phyloP scores from a whole-genome alignment of 768 basidiomycete species.

The Trametes cubensis region DNA sequence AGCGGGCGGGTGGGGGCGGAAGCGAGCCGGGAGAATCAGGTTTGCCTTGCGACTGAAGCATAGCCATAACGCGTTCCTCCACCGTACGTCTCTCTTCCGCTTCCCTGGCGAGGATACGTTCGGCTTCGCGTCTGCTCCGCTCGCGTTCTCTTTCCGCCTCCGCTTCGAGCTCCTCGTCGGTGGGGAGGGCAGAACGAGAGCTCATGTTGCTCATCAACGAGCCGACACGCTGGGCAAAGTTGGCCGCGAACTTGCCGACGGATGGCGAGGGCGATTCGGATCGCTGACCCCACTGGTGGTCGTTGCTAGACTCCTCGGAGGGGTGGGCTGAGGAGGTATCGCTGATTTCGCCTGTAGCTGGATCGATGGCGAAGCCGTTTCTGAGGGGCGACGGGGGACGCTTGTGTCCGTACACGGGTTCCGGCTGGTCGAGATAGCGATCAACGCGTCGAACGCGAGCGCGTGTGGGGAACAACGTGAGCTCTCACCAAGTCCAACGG shows the following conservation, averaged over 20 bases:
- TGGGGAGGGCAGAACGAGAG: conserved; percentile 46
- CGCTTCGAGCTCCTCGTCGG: conserved; percentile 81
- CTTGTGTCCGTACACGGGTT: conserved; percentile 46
- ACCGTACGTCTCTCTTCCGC: conserved; percentile 61
- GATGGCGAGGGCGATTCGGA: conserved; percentile 71
- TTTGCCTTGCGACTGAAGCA: conserved; percentile 55
- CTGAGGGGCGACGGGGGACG: conserved; percentile 76
- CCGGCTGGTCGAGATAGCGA: conserved; percentile 38
- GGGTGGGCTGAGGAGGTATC: conserved; percentile 34
- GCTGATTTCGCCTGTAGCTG: conserved; percentile 50
- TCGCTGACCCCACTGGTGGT: conserved; percentile 43
- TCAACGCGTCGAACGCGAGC: conserved; percentile 18
- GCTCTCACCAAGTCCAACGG: conserved; percentile 45
- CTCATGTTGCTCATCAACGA: conserved; percentile 57
- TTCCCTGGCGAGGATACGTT: conserved; percentile 72
- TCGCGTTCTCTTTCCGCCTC: conserved; percentile 81
- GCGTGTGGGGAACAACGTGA: neutral
- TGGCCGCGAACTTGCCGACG: conserved; percentile 72
- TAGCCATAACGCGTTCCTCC: conserved; percentile 76
- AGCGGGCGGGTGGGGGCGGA: conserved; percentile 63
- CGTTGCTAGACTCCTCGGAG: conserved; percentile 47
- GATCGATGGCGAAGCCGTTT: conserved; percentile 59
- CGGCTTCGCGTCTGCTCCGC: conserved; percentile 73
- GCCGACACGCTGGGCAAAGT: conserved; percentile 74
- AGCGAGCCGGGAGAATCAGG: conserved; percentile 34